Conservation (phyloP, 345 rosid genomes). For the Eutrema yunnanense region DNA sequence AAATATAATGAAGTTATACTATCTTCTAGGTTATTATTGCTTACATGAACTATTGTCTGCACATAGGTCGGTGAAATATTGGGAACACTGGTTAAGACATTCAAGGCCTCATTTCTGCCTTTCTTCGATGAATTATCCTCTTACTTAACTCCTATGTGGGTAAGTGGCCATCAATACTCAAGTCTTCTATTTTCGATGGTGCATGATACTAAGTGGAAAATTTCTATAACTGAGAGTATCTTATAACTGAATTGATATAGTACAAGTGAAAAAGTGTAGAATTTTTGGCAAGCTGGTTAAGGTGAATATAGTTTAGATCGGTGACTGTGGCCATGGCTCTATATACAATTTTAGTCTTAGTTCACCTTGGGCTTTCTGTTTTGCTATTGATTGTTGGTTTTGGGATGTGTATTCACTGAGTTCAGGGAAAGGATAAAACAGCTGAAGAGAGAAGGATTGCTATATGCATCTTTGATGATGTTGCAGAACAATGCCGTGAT, state of each 20-base stretch:
- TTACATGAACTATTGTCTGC: constrained; percentile 1
- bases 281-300: background rate
- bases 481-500: constrained; percentile 97
- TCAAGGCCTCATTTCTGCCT: constrained; percentile 86
- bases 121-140: constrained; percentile 91
- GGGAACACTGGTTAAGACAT: constrained; percentile 97
- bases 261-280: background rate
- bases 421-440: constrained; percentile 95
- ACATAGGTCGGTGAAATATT: constrained; percentile 93
- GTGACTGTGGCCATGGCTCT: background rate
- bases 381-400: background rate
- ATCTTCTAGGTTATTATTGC: background rate
- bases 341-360: background rate
- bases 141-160: constrained; percentile 99
- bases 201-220: constrained; percentile 1
- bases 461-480: constrained; percentile 98
- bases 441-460: constrained; percentile 99
- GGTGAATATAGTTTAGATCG: background rate
- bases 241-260: background rate
- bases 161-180: constrained; percentile 39
- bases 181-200: background rate
- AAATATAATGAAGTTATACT: background rate
- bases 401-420: constrained; percentile 4
- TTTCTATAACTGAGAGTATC: background rate
- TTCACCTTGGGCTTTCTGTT: background rate